A percentile compares a stretch with the other conserved stretches of the same genome.
These are phyloP conservation scores for Halenospora varia DNA, from an alignment of 495 filamentous ascomycete genomes.

Conservation along the genomic window DNA sequence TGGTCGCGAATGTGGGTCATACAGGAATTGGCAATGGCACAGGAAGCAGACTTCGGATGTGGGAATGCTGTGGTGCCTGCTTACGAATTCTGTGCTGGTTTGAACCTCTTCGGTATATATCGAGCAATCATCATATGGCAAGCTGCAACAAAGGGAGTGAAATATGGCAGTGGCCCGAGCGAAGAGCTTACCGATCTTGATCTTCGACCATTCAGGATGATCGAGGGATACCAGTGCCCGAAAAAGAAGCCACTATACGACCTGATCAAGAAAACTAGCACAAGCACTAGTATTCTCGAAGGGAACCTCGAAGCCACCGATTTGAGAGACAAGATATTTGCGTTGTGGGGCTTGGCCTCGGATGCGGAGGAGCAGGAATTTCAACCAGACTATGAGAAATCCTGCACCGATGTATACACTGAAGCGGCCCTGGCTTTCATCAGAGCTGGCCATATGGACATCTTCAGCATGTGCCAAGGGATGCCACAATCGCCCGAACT, in stretches of 20 bases:
- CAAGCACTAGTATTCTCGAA: neutral
- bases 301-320: neutral
- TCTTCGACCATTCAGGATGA: neutral
- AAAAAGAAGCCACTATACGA: neutral
- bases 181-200: neutral
- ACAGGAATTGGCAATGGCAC: neutral
- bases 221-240: neutral
- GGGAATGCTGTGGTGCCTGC: neutral
- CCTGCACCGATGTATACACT: neutral
- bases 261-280: neutral
- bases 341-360: neutral
- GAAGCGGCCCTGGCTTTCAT: neutral
- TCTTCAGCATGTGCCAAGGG: neutral
- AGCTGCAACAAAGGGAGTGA: neutral
- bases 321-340: neutral
- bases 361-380: neutral
- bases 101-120: neutral
- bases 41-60: neutral
- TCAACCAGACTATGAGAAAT: neutral
- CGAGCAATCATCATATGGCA: neutral
- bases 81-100: neutral
- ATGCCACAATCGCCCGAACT: neutral
- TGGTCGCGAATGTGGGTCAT: neutral
- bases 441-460: neutral
- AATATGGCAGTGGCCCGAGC: neutral